phyloP scores from a whole-genome alignment of 345 rosid species.

The Balakata baccata region DNA sequence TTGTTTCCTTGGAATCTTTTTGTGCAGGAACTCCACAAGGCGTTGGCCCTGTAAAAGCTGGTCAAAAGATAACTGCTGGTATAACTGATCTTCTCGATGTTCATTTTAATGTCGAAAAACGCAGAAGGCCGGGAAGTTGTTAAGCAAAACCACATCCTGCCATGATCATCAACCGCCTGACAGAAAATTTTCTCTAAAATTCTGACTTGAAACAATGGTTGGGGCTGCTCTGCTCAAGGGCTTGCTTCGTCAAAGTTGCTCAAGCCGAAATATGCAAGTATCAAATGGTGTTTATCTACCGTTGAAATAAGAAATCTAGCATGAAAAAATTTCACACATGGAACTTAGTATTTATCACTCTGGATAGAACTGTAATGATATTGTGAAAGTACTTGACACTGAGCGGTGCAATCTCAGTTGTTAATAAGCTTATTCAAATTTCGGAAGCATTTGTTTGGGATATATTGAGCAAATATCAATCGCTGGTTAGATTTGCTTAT shows the following conservation, averaged over 20 bases:
- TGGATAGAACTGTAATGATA: background rate
- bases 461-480: too few species aligned
- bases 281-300: background rate
- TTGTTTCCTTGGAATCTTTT: background rate
- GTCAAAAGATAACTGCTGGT: slow-evolving; percentile 82
- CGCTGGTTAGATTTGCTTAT: too few species aligned
- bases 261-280: background rate
- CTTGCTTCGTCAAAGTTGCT: background rate
- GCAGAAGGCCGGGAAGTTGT: slow-evolving; percentile 40
- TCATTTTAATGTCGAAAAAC: slow-evolving; percentile 53
- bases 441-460: too few species aligned
- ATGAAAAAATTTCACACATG: background rate
- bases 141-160: background rate
- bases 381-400: background rate
- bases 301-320: background rate
- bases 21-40: slow-evolving; percentile 87
- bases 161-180: background rate
- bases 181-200: background rate
- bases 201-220: background rate
- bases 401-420: background rate
- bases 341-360: background rate
- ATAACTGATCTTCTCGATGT: slow-evolving; percentile 70
- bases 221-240: background rate
- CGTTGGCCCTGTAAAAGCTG: slow-evolving; percentile 82
- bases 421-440: background rate